Percentiles rank a stretch among this genome's conserved stretches.
Evolutionary conservation across 495 filamentous ascomycete genomes (phyloP).

Genomic region (Podospora pseudoanserina): DNA sequence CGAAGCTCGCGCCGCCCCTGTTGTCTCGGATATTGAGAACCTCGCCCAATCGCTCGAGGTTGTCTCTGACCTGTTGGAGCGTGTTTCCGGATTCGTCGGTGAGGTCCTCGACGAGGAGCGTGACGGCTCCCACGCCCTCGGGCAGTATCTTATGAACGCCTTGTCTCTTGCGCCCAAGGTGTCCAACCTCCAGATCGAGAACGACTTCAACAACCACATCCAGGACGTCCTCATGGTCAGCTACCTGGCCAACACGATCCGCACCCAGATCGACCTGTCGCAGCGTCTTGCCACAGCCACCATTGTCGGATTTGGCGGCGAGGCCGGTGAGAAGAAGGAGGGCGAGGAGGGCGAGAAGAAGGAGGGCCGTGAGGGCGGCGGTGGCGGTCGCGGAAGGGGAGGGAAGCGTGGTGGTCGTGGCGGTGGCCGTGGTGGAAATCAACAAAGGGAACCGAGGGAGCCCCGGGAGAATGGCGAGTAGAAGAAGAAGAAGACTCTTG

Average conservation of each 20-base stretch:
- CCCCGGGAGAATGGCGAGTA: constrained; percentile 34
- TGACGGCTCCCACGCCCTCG: constrained; percentile 74
- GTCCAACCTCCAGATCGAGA: constrained; percentile 78
- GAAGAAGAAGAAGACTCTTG: constrained; percentile 11
- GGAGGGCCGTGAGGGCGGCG: constrained; percentile 33
- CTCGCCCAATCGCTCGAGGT: constrained; percentile 80
- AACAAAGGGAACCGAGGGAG: constrained; percentile 41
- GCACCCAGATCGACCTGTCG: constrained; percentile 96
- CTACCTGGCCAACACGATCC: constrained; percentile 97
- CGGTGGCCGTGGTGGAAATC: constrained; percentile 39
- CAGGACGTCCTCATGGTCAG: constrained; percentile 96
- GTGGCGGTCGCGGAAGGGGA: constrained; percentile 38
- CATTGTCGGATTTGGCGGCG: constrained; percentile 60
- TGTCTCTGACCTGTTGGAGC: constrained; percentile 80
- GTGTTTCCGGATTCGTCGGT: constrained; percentile 84
- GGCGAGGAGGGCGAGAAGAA: constrained; percentile 36
- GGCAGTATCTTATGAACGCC: constrained; percentile 90
- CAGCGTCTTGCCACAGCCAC: constrained; percentile 86
- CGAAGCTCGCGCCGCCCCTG: constrained; percentile 65
- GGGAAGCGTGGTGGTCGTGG: constrained; percentile 38
- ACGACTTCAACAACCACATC: constrained; percentile 99
- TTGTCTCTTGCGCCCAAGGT: constrained; percentile 93
- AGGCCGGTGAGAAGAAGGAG: constrained; percentile 42
- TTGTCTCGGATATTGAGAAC: constrained; percentile 82
- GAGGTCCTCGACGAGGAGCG: constrained; percentile 65